These are phyloP conservation scores for Apiospora saccharicola DNA, from an alignment of 2,329 filamentous ascomycete genomes.

Conservation along the genomic window DNA sequence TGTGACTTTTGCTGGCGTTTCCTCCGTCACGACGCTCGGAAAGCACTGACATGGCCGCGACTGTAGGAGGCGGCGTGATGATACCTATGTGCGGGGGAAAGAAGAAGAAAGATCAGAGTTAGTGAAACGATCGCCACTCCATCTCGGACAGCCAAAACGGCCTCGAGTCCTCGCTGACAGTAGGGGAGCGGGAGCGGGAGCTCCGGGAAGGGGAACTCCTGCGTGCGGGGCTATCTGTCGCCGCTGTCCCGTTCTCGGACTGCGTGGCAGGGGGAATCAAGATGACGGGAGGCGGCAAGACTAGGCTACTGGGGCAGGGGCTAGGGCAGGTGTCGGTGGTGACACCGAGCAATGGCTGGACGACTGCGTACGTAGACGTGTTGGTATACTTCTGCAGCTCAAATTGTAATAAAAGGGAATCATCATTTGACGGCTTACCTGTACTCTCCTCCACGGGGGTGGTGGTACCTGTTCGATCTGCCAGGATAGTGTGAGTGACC, in stretches of 20 bases:
- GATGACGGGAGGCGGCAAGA: neutral
- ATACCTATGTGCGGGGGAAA: neutral
- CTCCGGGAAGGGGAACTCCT: neutral
- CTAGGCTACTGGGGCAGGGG: neutral
- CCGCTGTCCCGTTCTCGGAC: conserved; percentile 8
- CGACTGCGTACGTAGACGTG: neutral
- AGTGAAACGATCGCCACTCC: conserved; percentile 13
- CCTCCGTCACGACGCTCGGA: conserved; percentile 13
- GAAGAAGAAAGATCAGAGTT: neutral
- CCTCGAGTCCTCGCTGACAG: neutral
- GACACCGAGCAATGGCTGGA: neutral
- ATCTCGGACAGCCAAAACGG: conserved; percentile 18
- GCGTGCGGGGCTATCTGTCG: neutral
- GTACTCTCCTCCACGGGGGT: neutral
- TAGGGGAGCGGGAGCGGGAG: neutral
- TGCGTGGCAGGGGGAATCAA: neutral
- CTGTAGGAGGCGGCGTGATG: conserved; percentile 1
- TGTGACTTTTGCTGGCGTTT: neutral
- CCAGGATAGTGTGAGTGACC: neutral
- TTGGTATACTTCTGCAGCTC: conserved; percentile 13
- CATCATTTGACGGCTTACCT: neutral
- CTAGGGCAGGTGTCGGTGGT: neutral
- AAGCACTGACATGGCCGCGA: neutral
- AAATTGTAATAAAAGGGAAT: neutral
- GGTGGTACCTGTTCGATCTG: neutral